These are phyloP conservation scores for Macrophomina tecta DNA, from an alignment of 2,329 filamentous ascomycete species.

Conservation along the genomic window DNA sequence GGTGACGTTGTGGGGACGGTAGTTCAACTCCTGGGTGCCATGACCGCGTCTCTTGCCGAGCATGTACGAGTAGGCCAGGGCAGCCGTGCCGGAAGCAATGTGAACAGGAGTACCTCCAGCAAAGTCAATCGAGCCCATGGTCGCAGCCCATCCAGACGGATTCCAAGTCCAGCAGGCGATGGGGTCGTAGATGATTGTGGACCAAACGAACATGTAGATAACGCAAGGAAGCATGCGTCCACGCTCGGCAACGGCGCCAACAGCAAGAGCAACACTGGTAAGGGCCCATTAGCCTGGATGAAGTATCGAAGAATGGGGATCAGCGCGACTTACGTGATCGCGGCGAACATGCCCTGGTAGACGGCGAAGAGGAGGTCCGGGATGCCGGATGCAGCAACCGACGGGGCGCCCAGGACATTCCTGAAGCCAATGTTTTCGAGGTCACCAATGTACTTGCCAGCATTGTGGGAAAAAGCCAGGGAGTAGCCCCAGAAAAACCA, in stretches of 20 bases:
- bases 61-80: conserved; percentile 89
- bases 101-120: conserved; percentile 91
- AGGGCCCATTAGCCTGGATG: conserved; percentile 24
- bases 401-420: conserved; percentile 75
- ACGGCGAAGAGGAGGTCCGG: conserved; percentile 86
- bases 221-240: conserved; percentile 88
- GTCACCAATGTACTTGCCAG: conserved; percentile 77
- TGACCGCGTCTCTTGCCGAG: conserved; percentile 85
- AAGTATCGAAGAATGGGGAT: neutral
- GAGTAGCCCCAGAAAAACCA: conserved; percentile 98
- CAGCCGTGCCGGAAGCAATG: conserved; percentile 81
- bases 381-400: conserved; percentile 73
- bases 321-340: conserved; percentile 73
- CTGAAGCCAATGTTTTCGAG: conserved; percentile 80
- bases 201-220: conserved; percentile 93
- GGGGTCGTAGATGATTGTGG: conserved; percentile 87
- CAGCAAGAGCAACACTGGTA: conserved; percentile 75
- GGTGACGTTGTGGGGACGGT: conserved; percentile 90
- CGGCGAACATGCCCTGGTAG: conserved; percentile 88
- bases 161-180: conserved; percentile 98
- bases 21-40: conserved; percentile 87
- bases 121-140: conserved; percentile 84
- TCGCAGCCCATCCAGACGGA: conserved; percentile 76
- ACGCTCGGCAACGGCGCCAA: conserved; percentile 84
- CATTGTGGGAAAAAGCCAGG: conserved; percentile 78